Evolutionary conservation across 2,329 filamentous ascomycete species (phyloP).

Genomic region (Talaromyces sp.): DNA sequence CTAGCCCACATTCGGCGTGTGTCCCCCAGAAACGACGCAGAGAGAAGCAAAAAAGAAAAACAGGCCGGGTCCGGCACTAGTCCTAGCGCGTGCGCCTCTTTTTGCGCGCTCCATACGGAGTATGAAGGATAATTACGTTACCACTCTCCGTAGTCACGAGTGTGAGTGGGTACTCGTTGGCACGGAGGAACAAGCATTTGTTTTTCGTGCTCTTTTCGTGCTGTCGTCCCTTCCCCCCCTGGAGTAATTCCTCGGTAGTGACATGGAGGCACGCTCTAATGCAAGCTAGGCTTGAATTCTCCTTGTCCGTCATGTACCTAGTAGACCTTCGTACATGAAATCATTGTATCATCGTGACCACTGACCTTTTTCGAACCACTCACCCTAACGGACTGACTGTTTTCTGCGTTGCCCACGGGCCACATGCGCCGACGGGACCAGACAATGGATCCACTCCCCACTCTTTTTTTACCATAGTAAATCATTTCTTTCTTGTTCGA

Average conservation of each 20-base stretch:
- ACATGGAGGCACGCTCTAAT: background rate
- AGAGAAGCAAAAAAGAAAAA: background rate
- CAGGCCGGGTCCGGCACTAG: background rate
- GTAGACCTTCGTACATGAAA: background rate
- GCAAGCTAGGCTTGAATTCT: background rate
- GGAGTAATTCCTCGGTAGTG: background rate
- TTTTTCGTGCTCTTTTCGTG: background rate
- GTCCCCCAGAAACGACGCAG: background rate
- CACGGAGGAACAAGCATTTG: background rate
- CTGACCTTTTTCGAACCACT: background rate
- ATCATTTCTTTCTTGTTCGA: background rate
- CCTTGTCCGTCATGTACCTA: background rate
- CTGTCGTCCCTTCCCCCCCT: background rate
- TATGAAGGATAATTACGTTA: background rate
- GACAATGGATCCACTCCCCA: background rate
- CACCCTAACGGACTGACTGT: background rate
- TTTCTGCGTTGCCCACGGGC: slow-evolving; percentile 8
- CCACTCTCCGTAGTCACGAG: background rate
- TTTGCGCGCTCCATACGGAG: no score
- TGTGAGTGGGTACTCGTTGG: background rate
- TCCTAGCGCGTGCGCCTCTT: background rate
- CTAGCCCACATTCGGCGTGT: background rate
- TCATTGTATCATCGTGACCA: background rate
- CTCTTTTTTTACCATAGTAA: no score
- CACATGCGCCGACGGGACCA: slow-evolving; percentile 14